phyloP scores from a whole-genome alignment of 192 early-diverging fungal genomes.

The Powellomyces hirtus region DNA sequence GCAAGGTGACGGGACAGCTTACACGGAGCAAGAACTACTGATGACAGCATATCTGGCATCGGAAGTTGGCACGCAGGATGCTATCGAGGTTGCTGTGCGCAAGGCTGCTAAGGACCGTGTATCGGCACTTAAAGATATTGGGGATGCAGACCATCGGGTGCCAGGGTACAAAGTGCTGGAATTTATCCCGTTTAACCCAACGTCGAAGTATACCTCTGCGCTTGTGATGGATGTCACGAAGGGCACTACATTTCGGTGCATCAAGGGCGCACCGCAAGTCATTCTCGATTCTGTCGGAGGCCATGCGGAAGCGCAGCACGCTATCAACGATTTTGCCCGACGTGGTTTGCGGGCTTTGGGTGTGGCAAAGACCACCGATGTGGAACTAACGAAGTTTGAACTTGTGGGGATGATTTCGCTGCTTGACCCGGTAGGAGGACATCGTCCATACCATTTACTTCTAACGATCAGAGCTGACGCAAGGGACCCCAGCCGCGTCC shows the following conservation, averaged over 20 bases:
- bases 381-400: conserved; percentile 67
- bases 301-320: conserved; percentile 75
- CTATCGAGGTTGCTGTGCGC: conserved; percentile 86
- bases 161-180: conserved; percentile 89
- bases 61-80: conserved; percentile 85
- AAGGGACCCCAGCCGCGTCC: conserved; percentile 75
- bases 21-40: conserved; percentile 73
- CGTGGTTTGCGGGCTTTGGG: conserved; percentile 90
- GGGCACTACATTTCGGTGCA: conserved; percentile 74
- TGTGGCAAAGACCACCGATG: conserved; percentile 77
- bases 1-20: conserved; percentile 50
- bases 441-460: no score
- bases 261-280: conserved; percentile 93
- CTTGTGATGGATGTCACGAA: conserved; percentile 71
- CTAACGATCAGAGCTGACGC: no score
- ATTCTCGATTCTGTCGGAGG: conserved; percentile 75
- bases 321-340: conserved; percentile 78
- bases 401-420: conserved; percentile 92
- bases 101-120: conserved; percentile 73
- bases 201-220: conserved; percentile 86
- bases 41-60: conserved; percentile 77
- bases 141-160: conserved; percentile 76
- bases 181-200: conserved; percentile 95
- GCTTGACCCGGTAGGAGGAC: conserved; percentile 61
- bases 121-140: conserved; percentile 61